A percentile compares a stretch with the other conserved stretches of the same genome.
These are phyloP conservation scores for Sicyos baderoa DNA, from an alignment of 306 rosid genomes.

Conservation along the genomic window DNA sequence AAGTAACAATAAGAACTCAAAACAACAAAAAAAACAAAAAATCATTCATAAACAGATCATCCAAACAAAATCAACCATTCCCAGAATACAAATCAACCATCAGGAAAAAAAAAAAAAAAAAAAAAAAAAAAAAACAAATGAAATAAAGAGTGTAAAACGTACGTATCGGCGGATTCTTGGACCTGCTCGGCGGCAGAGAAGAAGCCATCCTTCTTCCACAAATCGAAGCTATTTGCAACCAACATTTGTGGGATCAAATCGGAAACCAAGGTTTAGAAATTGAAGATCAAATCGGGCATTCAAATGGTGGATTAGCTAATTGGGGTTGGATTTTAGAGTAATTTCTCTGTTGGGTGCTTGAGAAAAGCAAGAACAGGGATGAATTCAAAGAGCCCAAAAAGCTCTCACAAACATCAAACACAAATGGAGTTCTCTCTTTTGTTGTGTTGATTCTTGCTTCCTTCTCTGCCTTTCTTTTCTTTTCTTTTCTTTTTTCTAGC, in stretches of 20 bases:
- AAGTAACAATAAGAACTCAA: neutral
- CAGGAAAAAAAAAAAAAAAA: neutral
- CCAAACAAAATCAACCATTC: neutral
- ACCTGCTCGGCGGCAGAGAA: constrained; percentile 18
- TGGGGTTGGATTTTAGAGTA: neutral
- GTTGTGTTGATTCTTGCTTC: neutral
- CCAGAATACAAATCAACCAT: neutral
- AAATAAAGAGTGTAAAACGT: neutral
- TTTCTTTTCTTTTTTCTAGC: neutral
- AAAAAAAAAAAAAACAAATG: neutral
- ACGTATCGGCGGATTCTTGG: constrained; percentile 20
- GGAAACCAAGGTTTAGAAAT: neutral
- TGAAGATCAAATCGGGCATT: neutral
- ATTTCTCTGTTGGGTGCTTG: neutral
- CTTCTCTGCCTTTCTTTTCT: neutral
- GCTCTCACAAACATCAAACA: neutral
- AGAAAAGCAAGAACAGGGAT: constrained; percentile 10
- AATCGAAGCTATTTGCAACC: constrained; percentile 12
- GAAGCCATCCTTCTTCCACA: constrained; percentile 19
- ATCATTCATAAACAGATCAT: neutral
- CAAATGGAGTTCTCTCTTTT: neutral
- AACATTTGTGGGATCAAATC: neutral
- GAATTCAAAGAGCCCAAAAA: neutral
- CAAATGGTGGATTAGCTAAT: neutral
- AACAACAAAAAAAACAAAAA: too few relatives aligned